Conservation (phyloP, 257 asterid genomes). For the Buddleja alternifolia region DNA sequence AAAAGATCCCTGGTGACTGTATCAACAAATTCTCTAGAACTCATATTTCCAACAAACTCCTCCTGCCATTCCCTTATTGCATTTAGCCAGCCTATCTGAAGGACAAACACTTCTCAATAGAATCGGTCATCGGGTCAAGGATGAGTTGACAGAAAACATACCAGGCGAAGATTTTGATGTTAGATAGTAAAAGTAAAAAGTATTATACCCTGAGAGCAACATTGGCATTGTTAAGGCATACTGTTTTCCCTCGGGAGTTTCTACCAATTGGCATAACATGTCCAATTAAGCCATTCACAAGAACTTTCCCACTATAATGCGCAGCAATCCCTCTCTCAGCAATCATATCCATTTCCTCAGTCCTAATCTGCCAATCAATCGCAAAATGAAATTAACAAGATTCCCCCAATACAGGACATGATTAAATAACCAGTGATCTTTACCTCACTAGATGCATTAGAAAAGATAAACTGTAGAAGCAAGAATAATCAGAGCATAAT, state of each 20-base stretch:
- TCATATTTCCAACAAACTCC: slow-evolving; percentile 96
- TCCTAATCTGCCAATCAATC: slow-evolving; percentile 66
- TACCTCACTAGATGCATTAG: background rate
- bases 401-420: background rate
- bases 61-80: slow-evolving; percentile 99
- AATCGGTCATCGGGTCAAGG: slow-evolving; percentile 27
- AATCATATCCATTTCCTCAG: slow-evolving; percentile 94
- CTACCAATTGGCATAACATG: slow-evolving; percentile 57
- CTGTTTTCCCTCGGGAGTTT: slow-evolving; percentile 61
- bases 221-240: slow-evolving; percentile 86
- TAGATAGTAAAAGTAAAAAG: slow-evolving; percentile 28
- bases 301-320: slow-evolving; percentile 83
- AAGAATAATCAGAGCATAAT: slow-evolving; percentile 19
- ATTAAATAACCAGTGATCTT: background rate
- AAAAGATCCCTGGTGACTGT: slow-evolving; percentile 85
- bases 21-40: slow-evolving; percentile 94
- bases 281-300: slow-evolving; percentile 84
- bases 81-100: slow-evolving; percentile 95
- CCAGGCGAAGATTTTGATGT: background rate
- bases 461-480: background rate
- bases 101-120: slow-evolving; percentile 22
- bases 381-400: slow-evolving; percentile 13
- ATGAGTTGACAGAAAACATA: background rate
- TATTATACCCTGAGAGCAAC: slow-evolving; percentile 81
- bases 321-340: slow-evolving; percentile 96